Evolutionary conservation across 2,329 filamentous ascomycete genomes (phyloP).

Genomic region (Curvularia sp.): DNA sequence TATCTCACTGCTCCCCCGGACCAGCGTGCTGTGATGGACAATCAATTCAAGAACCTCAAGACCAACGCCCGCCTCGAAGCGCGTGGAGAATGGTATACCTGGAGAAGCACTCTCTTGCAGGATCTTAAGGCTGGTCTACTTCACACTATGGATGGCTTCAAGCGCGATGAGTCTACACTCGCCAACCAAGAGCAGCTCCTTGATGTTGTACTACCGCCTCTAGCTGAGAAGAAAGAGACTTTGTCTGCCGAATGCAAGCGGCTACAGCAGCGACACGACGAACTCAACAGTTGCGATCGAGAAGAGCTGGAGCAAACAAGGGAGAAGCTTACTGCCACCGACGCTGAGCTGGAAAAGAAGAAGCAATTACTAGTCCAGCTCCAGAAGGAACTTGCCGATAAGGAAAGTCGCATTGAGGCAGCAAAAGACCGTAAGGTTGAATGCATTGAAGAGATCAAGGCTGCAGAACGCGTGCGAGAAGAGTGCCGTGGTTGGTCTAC

Average conservation of each 20-base stretch:
- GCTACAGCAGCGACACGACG: conserved; percentile 74
- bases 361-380: conserved; percentile 71
- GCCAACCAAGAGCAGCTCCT: conserved; percentile 73
- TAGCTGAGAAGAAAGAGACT: conserved; percentile 66
- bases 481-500: conserved; percentile 89
- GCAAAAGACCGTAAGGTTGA: conserved; percentile 71
- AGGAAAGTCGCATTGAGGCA: conserved; percentile 68
- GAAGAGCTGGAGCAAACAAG: conserved; percentile 77
- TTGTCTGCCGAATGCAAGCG: conserved; percentile 70
- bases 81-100: conserved; percentile 98
- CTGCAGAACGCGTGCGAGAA: conserved; percentile 83
- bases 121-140: conserved; percentile 82
- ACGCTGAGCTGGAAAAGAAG: conserved; percentile 74
- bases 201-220: conserved; percentile 68
- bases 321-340: conserved; percentile 68
- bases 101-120: conserved; percentile 87
- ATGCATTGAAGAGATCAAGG: conserved; percentile 75
- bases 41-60: conserved; percentile 97
- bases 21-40: conserved; percentile 87
- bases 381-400: conserved; percentile 69
- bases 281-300: conserved; percentile 80
- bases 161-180: conserved; percentile 72
- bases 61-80: conserved; percentile 87
- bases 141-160: conserved; percentile 78
- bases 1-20: conserved; percentile 86